Conservation (phyloP, 441 rosid genomes). For the Adansonia grandidieri region DNA sequence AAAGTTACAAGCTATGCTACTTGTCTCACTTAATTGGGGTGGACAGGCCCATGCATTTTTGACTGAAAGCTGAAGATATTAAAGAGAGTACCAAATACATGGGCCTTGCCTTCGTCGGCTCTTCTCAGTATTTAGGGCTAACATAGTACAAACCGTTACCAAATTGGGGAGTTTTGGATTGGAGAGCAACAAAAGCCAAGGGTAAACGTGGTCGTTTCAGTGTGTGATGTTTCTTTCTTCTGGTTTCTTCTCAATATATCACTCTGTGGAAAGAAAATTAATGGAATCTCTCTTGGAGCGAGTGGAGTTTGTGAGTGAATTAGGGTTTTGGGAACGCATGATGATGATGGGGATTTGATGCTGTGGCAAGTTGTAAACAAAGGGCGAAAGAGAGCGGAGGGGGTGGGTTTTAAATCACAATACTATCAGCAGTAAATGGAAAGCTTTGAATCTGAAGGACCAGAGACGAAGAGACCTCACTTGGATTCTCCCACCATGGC, state of each 20-base stretch:
- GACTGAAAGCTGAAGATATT: no score
- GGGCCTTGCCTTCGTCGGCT: no score
- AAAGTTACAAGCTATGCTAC: no score
- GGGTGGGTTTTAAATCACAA: neutral
- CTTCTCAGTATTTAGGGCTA: neutral
- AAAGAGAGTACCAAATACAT: no score
- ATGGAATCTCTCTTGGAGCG: neutral
- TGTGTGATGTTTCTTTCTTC: neutral
- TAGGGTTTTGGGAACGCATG: constrained; percentile 20
- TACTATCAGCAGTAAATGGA: constrained; percentile 49
- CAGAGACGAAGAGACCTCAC: constrained; percentile 76
- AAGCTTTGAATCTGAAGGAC: constrained; percentile 61
- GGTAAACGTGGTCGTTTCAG: neutral
- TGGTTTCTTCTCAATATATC: neutral
- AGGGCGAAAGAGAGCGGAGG: neutral
- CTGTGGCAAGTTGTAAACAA: constrained; percentile 3
- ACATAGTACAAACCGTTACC: neutral
- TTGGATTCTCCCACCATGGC: constrained; percentile 61
- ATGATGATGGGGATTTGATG: neutral
- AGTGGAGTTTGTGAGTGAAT: neutral
- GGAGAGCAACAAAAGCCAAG: neutral
- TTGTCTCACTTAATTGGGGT: no score
- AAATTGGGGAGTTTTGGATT: no score
- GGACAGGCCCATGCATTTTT: no score
- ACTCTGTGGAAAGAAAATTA: neutral